These are phyloP conservation scores for Pogostemon cablin DNA, from an alignment of 257 asterid genomes.

Conservation along the genomic window DNA sequence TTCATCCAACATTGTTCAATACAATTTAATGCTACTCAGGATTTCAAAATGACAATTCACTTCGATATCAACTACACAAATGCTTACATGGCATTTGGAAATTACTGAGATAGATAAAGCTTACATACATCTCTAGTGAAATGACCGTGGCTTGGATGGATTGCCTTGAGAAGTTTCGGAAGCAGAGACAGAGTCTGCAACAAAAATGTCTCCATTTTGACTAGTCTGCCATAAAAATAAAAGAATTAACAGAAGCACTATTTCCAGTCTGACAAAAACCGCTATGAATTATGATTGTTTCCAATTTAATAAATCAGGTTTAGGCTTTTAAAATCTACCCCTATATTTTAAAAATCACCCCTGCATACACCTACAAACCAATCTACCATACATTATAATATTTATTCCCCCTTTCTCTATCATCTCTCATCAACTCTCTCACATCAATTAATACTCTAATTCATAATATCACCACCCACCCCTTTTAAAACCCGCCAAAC, in stretches of 20 bases:
- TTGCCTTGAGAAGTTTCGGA: constrained; percentile 48
- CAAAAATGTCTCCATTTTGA: constrained; percentile 49
- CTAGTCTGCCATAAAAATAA: constrained; percentile 48
- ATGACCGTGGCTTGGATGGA: constrained; percentile 43
- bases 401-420: too few relatives aligned
- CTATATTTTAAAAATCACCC: too few relatives aligned
- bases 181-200: constrained; percentile 42
- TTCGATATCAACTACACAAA: background rate
- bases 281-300: background rate
- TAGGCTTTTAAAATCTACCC: too few relatives aligned
- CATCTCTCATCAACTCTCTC: too few relatives aligned
- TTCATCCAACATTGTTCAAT: background rate
- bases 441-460: too few relatives aligned
- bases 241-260: background rate
- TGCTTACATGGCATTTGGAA: constrained; percentile 6
- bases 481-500: too few relatives aligned
- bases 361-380: too few relatives aligned
- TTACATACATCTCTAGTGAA: constrained; percentile 52
- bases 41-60: constrained; percentile 4
- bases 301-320: too few relatives aligned
- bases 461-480: too few relatives aligned
- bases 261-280: constrained; percentile 8
- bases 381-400: too few relatives aligned
- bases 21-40: background rate
- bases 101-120: constrained; percentile 14